Evolutionary conservation across 2,329 filamentous ascomycete genomes (phyloP), one percentile per base, ranked within the genome.

Genomic region (Penicillium sp.): DNA sequence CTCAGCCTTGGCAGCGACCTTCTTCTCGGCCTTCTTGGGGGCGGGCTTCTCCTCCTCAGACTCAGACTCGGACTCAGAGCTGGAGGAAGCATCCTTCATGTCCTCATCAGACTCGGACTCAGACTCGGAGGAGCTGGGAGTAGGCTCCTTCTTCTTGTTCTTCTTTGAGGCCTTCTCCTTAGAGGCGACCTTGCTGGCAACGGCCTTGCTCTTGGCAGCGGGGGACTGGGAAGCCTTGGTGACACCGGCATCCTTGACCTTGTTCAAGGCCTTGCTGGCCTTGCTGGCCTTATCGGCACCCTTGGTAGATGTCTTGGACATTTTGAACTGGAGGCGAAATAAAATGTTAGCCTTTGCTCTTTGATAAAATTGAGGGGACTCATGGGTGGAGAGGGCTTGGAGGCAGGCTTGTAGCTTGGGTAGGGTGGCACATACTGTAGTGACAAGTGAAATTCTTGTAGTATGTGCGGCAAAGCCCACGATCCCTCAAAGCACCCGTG

Each of bases 181-280:
- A 50, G 68, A 56, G 53, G 70, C 73, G 31, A 76, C 66, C 61
- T 77, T 72, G 60, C 72, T 73, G 59, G 77, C 77, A 54, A 78
- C 67, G 58, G 74, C 71, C 71, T 79, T 79, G 73, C 74, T 75
- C 75, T 79, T 78, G 54, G 71, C 63, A 67, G 78, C 78, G 35
- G 73, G 69, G 57, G 72, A 75, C 68, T 78, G 69, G 53, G 78
- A 71, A 43, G 75, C 64, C 72, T 81, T 81, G 64, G 73, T 72
- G 56, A 81, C 73, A 60, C 73, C 77, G 58, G 73, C 72, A 63
- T 75, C 73, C 73, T 81, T 81, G 68, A 79, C 78, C 71, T 80
- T 80, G 71, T 67, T 73, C 63, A 80, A 59, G 65, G 73, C 66
- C 72, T 79, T 79, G 69, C 73, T 71, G 60, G 66, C 69, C 60